phyloP scores from a whole-genome alignment of 129 eudicot genomes.

The Daucus carota region DH1_v3.0 NC_030384.2:15390001-15390500 shows the following conservation, averaged over 20 bases:
- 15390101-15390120: neutral
- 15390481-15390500: conserved; percentile 42
- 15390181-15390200: neutral
- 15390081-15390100: neutral
- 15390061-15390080: neutral
- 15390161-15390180: neutral
- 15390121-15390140: conserved; percentile 3
- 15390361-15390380: neutral
- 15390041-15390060: neutral
- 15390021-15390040: neutral
- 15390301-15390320: neutral
- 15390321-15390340: neutral
- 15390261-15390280: neutral
- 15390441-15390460: conserved; percentile 18
- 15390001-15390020: neutral
- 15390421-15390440: conserved; percentile 14
- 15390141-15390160: neutral
- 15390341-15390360: neutral
- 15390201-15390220: neutral
- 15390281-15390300: neutral
- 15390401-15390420: conserved; percentile 6
- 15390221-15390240: neutral
- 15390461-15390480: conserved; percentile 15
- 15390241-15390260: neutral
- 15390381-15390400: neutral